A percentile compares a stretch with the other conserved stretches of the same genome.
Conservation (phyloP, 1,284 basidiomycete species). For the Sporisorium graminicola region DNA sequence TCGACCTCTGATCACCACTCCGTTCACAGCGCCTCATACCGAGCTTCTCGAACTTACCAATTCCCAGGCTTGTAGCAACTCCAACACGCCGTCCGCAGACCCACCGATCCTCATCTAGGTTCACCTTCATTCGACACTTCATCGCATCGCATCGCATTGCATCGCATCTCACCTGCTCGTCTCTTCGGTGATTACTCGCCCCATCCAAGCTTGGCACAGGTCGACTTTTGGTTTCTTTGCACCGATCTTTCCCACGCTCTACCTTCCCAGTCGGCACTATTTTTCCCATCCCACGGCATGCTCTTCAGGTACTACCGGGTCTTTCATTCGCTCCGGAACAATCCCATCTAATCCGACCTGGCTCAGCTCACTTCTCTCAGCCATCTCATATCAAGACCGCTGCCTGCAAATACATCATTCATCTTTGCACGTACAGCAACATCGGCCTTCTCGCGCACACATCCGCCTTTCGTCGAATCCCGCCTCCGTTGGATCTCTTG, state of each 20-base stretch:
- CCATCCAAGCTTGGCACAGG: not conserved
- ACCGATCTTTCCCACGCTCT: not conserved
- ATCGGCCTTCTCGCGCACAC: not conserved
- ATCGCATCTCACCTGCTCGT: conserved; percentile 6
- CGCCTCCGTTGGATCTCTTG: not conserved
- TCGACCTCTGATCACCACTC: not conserved
- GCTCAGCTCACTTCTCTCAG: not conserved
- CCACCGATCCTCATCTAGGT: conserved; percentile 2
- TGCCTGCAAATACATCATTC: not conserved
- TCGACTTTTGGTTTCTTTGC: not conserved
- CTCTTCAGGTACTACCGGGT: not conserved
- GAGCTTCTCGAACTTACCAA: not conserved
- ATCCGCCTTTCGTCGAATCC: not conserved
- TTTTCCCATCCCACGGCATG: conserved; percentile 3
- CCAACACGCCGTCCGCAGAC: not conserved
- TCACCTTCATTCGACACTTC: conserved; percentile 6
- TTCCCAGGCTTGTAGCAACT: conserved; percentile 1
- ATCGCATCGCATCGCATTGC: conserved; percentile 6
- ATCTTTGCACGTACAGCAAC: not conserved
- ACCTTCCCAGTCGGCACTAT: not conserved
- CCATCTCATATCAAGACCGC: not conserved
- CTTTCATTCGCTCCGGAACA: conserved; percentile 1
- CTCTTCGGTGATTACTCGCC: not conserved
- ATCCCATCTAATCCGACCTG: conserved; percentile 1
- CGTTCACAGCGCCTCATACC: not conserved